Evolutionary conservation across 345 rosid genomes (phyloP).

Genomic region (Physaria fendleri): DNA sequence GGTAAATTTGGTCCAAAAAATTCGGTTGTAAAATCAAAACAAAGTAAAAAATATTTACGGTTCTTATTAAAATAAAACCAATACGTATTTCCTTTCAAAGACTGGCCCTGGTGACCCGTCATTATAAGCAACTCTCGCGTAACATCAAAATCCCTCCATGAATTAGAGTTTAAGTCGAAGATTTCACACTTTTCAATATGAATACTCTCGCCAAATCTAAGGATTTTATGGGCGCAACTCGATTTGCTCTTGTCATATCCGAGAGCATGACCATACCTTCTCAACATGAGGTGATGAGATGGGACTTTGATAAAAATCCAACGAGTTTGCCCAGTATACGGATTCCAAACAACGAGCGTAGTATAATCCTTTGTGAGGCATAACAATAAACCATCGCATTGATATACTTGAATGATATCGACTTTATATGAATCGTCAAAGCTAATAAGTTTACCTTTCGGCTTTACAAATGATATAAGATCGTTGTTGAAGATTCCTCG

Average conservation of each 20-base stretch:
- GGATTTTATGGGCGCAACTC: not conserved
- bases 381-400: too few relatives aligned
- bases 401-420: too few relatives aligned
- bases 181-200: too few relatives aligned
- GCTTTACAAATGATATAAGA: not conserved
- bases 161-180: not conserved
- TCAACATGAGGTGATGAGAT: too few relatives aligned
- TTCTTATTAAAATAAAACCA: too few relatives aligned
- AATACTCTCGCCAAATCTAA: not conserved
- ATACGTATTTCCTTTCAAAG: not conserved
- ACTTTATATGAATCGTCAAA: not conserved
- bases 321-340: not conserved
- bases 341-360: not conserved
- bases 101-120: not conserved
- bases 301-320: not conserved
- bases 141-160: not conserved
- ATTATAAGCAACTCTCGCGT: not conserved
- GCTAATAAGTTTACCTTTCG: not conserved
- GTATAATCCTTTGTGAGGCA: not conserved
- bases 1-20: not conserved
- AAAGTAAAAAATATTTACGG: not conserved
- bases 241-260: not conserved
- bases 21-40: not conserved
- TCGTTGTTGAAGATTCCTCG: not conserved
- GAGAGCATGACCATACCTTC: not conserved